Conservation (phyloP, 2,329 filamentous ascomycete genomes). For the Penicillium brasilianum region DNA sequence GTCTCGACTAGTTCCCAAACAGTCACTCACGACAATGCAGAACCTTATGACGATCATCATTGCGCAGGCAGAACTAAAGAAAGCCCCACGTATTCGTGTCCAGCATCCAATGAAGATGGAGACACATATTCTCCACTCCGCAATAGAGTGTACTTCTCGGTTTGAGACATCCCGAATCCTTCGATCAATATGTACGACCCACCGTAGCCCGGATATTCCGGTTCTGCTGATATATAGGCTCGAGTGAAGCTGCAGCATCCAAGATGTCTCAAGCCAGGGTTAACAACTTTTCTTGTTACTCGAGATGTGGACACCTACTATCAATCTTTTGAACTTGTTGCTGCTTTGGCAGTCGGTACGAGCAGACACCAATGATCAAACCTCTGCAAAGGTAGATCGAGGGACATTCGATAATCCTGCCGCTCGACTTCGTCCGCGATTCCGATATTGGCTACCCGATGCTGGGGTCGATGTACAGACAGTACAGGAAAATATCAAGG, state of each 20-base stretch:
- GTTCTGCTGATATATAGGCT: background rate
- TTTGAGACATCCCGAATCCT: background rate
- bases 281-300: too few relatives aligned
- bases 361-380: constrained; percentile 21
- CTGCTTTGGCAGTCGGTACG: constrained; percentile 9
- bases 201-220: background rate
- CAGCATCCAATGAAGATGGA: background rate
- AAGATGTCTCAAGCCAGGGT: background rate
- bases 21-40: background rate
- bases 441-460: constrained; percentile 50
- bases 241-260: background rate
- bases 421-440: constrained; percentile 35
- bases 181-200: background rate
- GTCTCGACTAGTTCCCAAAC: background rate
- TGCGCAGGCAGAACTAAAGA: background rate
- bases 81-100: background rate
- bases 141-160: background rate
- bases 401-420: constrained; percentile 36
- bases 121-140: background rate
- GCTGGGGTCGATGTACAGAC: constrained; percentile 37
- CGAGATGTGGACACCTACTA: constrained; percentile 8
- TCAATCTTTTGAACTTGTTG: background rate
- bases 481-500: constrained; percentile 40
- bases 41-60: background rate
- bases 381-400: constrained; percentile 12